Percentiles rank a stretch among this genome's conserved stretches.
Conservation (phyloP, 352 stramenopile genomes). For the Pythium sukuiense region DNA sequence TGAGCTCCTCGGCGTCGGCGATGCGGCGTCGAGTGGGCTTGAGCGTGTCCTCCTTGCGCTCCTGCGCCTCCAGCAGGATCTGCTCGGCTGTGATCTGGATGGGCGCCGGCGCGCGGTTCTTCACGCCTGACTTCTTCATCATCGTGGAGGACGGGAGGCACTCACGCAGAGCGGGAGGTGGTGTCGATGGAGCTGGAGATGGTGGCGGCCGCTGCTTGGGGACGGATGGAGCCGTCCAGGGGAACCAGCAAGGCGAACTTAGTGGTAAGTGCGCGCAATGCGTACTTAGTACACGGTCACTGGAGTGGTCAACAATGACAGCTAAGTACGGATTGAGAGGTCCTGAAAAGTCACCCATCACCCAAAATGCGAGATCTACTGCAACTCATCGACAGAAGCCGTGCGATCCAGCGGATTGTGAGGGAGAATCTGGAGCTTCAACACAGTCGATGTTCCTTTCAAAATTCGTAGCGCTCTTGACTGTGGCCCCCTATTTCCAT, state of each 20-base stretch:
- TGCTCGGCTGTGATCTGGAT: constrained; percentile 99
- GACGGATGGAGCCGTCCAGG: neutral
- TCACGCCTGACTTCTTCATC: constrained; percentile 91
- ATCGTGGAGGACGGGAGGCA: constrained; percentile 23
- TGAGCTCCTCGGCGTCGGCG: constrained; percentile 90
- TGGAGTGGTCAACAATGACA: neutral
- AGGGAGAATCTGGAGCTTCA: no score
- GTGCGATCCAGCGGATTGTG: no score
- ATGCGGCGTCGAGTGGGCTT: constrained; percentile 82
- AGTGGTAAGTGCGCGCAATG: neutral
- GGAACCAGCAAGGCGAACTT: constrained; percentile 16
- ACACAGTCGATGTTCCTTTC: no score
- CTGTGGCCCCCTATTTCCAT: no score
- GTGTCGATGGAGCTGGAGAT: neutral
- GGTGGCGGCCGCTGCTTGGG: neutral
- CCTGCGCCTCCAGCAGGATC: constrained; percentile 94
- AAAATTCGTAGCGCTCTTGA: no score
- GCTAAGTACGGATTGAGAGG: neutral
- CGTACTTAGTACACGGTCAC: neutral
- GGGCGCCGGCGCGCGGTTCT: constrained; percentile 97
- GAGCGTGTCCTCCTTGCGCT: constrained; percentile 81
- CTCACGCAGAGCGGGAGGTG: neutral
- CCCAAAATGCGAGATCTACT: no score
- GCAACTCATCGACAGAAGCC: no score
- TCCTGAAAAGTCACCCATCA: neutral